Percentiles rank a stretch among this genome's conserved stretches.
Evolutionary conservation across 495 filamentous ascomycete species (phyloP).

Genomic region (Pyronema domesticum): DNA sequence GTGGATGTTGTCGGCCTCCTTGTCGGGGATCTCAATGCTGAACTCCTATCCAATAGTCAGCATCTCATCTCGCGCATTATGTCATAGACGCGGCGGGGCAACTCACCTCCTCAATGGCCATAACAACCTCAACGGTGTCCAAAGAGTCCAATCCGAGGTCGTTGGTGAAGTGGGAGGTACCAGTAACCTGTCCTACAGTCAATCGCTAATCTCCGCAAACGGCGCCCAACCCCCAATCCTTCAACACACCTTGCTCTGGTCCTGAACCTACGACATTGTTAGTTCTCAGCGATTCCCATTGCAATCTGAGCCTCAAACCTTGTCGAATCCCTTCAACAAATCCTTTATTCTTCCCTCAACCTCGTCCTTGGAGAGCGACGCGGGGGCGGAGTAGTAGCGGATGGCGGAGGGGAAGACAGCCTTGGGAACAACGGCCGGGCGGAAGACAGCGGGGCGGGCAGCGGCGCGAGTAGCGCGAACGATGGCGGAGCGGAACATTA

Average conservation of each 20-base stretch:
- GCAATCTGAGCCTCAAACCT: slow-evolving; percentile 42
- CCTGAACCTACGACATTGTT: slow-evolving; percentile 12
- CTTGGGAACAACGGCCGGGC: slow-evolving; percentile 36
- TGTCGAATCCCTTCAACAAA: slow-evolving; percentile 87
- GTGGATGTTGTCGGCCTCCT: slow-evolving; percentile 92
- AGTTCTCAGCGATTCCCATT: neutral
- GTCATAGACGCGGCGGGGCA: neutral
- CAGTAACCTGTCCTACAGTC: slow-evolving; percentile 43
- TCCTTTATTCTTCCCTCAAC: slow-evolving; percentile 85
- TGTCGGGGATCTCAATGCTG: slow-evolving; percentile 99
- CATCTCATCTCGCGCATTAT: neutral
- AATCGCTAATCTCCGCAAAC: neutral
- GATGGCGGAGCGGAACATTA: slow-evolving; percentile 52
- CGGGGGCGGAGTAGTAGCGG: slow-evolving; percentile 71
- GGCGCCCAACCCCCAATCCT: neutral
- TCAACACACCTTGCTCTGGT: slow-evolving; percentile 41
- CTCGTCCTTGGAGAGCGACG: slow-evolving; percentile 59
- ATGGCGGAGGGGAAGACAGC: slow-evolving; percentile 38
- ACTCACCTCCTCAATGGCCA: slow-evolving; percentile 97
- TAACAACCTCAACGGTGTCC: slow-evolving; percentile 97
- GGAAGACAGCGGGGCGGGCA: slow-evolving; percentile 34
- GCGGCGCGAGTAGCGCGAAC: slow-evolving; percentile 38
- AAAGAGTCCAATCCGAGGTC: slow-evolving; percentile 92
- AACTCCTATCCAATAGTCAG: slow-evolving; percentile 55
- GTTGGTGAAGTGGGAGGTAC: slow-evolving; percentile 75